Evolutionary conservation across 1,139 yeast genomes (phyloP).

Genomic region (Citeromyces siamensis): DNA sequence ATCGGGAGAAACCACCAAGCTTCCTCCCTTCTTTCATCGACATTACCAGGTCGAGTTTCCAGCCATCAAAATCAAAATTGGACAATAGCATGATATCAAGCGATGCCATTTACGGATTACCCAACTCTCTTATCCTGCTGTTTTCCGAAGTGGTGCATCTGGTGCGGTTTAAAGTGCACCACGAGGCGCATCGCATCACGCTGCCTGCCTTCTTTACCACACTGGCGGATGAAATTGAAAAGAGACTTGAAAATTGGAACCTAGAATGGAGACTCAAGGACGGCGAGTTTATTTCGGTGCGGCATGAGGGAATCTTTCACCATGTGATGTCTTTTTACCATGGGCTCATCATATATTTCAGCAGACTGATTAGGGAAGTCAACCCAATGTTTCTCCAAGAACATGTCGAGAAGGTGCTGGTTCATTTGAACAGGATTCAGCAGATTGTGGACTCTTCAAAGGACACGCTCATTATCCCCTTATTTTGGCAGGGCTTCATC

Average conservation of each 20-base stretch:
- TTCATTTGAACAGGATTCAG: constrained; percentile 55
- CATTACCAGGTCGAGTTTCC: constrained; percentile 21
- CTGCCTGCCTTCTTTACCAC: constrained; percentile 32
- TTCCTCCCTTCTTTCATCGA: constrained; percentile 23
- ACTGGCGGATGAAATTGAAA: constrained; percentile 34
- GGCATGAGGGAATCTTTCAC: constrained; percentile 70
- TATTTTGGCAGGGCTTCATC: constrained; percentile 84
- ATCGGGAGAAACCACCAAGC: background rate
- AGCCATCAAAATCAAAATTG: constrained; percentile 20
- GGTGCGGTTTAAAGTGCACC: constrained; percentile 47
- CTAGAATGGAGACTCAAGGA: constrained; percentile 43
- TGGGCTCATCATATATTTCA: constrained; percentile 65
- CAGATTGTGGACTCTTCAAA: constrained; percentile 32
- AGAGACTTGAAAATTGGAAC: constrained; percentile 48
- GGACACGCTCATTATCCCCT: constrained; percentile 48
- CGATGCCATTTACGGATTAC: constrained; percentile 76
- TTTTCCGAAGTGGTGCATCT: constrained; percentile 62
- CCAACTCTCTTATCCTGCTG: constrained; percentile 62
- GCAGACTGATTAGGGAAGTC: constrained; percentile 47
- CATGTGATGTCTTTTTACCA: constrained; percentile 75
- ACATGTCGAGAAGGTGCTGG: constrained; percentile 47
- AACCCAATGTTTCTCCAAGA: constrained; percentile 41
- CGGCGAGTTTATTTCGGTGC: constrained; percentile 29
- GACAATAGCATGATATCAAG: constrained; percentile 53
- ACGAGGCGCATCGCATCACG: constrained; percentile 21